A percentile compares a stretch with the other conserved stretches of the same genome.
Conservation (phyloP, 805 yeast species). For the Kuraishia ogatae region DNA sequence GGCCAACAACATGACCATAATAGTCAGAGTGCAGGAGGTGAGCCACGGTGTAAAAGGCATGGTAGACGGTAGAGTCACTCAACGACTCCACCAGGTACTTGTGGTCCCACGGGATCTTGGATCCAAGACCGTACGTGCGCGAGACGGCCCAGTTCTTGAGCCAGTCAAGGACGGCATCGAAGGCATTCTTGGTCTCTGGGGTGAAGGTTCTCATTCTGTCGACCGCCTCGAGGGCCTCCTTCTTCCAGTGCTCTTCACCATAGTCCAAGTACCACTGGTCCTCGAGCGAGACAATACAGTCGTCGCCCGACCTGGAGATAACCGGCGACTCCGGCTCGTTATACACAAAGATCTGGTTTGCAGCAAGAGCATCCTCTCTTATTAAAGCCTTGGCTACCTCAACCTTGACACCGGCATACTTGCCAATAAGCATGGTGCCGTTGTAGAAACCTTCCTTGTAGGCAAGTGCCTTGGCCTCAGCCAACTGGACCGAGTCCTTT, state of each 20-base stretch:
- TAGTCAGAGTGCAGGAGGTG: constrained; percentile 82
- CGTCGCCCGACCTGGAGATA: constrained; percentile 92
- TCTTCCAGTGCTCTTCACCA: constrained; percentile 90
- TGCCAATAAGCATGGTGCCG: constrained; percentile 75
- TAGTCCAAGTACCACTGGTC: constrained; percentile 98
- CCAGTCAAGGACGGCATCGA: constrained; percentile 94
- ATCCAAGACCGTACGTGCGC: constrained; percentile 93
- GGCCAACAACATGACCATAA: constrained; percentile 71
- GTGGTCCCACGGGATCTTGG: constrained; percentile 94
- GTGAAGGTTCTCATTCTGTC: constrained; percentile 68
- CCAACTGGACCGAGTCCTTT: constrained; percentile 78
- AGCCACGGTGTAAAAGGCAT: constrained; percentile 86
- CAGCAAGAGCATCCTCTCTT: constrained; percentile 68
- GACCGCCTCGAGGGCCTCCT: constrained; percentile 72
- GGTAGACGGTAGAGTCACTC: constrained; percentile 93
- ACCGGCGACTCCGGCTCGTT: constrained; percentile 91
- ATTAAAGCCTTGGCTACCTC: constrained; percentile 86
- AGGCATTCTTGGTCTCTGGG: constrained; percentile 81
- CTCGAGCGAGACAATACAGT: constrained; percentile 92
- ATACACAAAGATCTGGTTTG: constrained; percentile 80
- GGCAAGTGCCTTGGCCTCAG: constrained; percentile 88
- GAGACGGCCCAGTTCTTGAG: constrained; percentile 97
- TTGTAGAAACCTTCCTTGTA: constrained; percentile 95
- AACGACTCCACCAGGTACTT: constrained; percentile 88
- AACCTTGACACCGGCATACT: constrained; percentile 81